Base-by-base conservation (phyloP, 140 eudicot genomes). In the Cichorium intybus region DNA sequence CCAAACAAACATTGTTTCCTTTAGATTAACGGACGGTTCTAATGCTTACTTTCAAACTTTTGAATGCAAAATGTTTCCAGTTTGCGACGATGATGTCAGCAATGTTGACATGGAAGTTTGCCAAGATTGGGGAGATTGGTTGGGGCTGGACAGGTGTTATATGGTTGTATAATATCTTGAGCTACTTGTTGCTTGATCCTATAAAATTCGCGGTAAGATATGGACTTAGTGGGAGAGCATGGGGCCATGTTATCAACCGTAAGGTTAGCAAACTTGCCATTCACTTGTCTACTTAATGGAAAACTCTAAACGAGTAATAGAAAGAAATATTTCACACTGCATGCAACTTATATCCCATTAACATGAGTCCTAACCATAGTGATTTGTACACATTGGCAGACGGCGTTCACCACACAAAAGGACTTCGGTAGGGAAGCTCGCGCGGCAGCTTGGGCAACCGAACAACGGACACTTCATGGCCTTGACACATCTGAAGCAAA, bases 361-460 rank as follows among this genome's bases (percentile, higher is more conserved):
- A n/a, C n/a, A n/a, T n/a, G n/a, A n/a, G n/a, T n/a, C n/a, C n/a
- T n/a, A n/a, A n/a, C n/a, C n/a, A n/a, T n/a, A n/a, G n/a, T n/a
- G n/a, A n/a, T n/a, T n/a, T n/a, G n/a, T n/a, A n/a, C n/a, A 34
- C 18, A 20, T 64, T 24, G 15, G 21, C 77, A 84, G 91, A 84
- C 80, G 45, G 91, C 91, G 7, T 84, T 84, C 75, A 56, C 82
- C 26, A 78, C 77, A 8, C 84, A 81, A 78, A 84, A 84, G 73
- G 91, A 84, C 69, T 84, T 84, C 43, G 91, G 91, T 37, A 75
- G 72, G 74, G 91, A 81, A 75, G 84, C 81, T 3, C 82, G 91
- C 3, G 91, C 81, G 43, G 89, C 88, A 2, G 88, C 87, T 26
- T 87, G 96, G 96, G 96, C 96, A 52, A 73, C 85, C 4, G 93